phyloP scores from a whole-genome alignment of 225 moss, liverwort and hornwort species.

The Thuidium tamariscinum region DNA sequence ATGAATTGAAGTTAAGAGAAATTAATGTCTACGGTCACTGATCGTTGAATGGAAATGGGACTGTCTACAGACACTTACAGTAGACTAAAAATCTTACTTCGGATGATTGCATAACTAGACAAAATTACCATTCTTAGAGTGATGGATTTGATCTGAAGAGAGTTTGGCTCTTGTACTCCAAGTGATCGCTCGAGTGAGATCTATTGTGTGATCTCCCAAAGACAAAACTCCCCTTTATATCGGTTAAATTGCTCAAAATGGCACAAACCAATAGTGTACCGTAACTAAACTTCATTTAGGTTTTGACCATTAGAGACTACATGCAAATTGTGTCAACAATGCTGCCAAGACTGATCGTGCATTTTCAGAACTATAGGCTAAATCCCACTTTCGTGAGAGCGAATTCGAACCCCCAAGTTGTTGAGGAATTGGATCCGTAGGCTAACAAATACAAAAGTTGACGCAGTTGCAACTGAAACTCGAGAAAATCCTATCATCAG shows the following conservation, averaged over 20 bases:
- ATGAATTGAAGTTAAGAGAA: neutral
- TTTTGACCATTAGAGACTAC: neutral
- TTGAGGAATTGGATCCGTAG: neutral
- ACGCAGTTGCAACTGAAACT: neutral
- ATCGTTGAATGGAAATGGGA: neutral
- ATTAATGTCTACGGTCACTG: neutral
- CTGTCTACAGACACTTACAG: neutral
- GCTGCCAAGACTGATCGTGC: neutral
- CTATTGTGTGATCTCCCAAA: neutral
- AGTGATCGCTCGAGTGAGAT: neutral
- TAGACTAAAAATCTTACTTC: neutral
- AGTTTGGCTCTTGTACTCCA: neutral
- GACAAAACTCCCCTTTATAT: too few relatives aligned
- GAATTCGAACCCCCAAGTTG: neutral
- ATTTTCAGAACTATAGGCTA: neutral
- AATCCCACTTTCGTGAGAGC: neutral
- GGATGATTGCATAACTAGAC: neutral
- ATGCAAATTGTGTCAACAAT: neutral
- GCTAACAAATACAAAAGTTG: neutral
- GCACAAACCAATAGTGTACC: too few relatives aligned
- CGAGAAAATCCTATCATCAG: neutral
- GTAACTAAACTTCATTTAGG: neutral
- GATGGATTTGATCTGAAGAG: neutral
- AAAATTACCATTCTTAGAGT: neutral
- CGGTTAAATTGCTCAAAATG: neutral